Percentiles rank a stretch among this genome's conserved stretches.
Evolutionary conservation across 2,329 filamentous ascomycete species (phyloP).

Genomic region (Beauveria sp.): DNA sequence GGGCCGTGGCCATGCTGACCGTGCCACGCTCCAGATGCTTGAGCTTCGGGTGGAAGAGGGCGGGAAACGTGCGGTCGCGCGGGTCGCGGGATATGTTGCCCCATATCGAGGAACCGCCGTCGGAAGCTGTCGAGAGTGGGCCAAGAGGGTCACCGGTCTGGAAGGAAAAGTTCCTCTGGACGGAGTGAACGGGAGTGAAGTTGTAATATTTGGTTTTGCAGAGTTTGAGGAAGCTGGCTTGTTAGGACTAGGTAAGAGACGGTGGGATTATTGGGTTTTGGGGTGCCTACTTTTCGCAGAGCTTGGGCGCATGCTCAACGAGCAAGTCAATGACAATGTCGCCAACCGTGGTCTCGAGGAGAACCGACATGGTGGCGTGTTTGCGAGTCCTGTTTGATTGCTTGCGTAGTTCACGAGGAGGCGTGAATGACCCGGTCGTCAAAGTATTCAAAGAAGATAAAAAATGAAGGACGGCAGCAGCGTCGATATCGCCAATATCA

Average conservation of each 20-base stretch:
- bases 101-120: constrained; percentile 93
- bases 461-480: too few relatives aligned
- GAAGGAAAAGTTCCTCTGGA: constrained; percentile 94
- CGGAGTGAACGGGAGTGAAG: constrained; percentile 82
- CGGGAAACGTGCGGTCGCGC: constrained; percentile 68
- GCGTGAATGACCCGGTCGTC: too few relatives aligned
- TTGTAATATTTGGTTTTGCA: constrained; percentile 99
- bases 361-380: constrained; percentile 66
- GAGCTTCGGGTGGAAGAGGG: constrained; percentile 78
- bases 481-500: not conserved
- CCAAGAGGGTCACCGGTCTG: constrained; percentile 93
- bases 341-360: constrained; percentile 85
- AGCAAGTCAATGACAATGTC: constrained; percentile 94
- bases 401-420: not conserved
- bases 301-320: constrained; percentile 79
- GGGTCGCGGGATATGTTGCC: constrained; percentile 62
- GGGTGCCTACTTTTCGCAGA: constrained; percentile 87
- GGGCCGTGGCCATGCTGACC: constrained; percentile 94
- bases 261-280: not conserved
- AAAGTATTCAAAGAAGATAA: not conserved
- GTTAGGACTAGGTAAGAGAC: constrained; percentile 25
- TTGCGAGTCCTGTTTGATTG: not conserved
- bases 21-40: constrained; percentile 86
- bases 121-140: constrained; percentile 72
- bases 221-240: constrained; percentile 78